phyloP scores from a whole-genome alignment of 2,329 filamentous ascomycete genomes.

The Hypoxylon sp. region DNA sequence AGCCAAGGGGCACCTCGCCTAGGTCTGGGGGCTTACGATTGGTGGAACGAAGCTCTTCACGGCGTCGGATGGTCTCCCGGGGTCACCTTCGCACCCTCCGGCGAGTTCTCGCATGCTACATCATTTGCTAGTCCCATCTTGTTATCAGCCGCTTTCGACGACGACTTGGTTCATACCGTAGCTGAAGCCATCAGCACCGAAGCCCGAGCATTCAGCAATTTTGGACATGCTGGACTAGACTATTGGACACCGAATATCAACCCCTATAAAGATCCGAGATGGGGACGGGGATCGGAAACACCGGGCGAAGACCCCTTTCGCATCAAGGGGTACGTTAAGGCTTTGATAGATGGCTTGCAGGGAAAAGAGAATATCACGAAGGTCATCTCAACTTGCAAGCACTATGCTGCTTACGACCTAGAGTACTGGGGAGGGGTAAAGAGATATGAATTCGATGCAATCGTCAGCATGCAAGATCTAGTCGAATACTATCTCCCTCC shows the following conservation, averaged over 20 bases:
- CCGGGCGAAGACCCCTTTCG: slow-evolving; percentile 57
- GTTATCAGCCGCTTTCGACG: slow-evolving; percentile 55
- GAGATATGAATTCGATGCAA: slow-evolving; percentile 69
- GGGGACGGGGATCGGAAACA: slow-evolving; percentile 52
- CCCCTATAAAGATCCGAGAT: slow-evolving; percentile 50
- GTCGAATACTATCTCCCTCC: slow-evolving; percentile 77
- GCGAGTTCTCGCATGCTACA: slow-evolving; percentile 52
- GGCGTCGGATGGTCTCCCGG: slow-evolving; percentile 70
- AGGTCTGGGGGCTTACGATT: slow-evolving; percentile 71
- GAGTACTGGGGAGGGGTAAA: slow-evolving; percentile 61
- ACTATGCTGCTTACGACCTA: slow-evolving; percentile 71
- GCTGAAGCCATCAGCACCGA: slow-evolving; percentile 52
- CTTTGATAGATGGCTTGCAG: slow-evolving; percentile 69
- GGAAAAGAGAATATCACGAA: slow-evolving; percentile 54
- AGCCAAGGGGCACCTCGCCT: slow-evolving; percentile 67
- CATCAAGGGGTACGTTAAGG: slow-evolving; percentile 65
- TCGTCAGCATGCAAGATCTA: slow-evolving; percentile 72
- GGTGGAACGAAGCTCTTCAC: slow-evolving; percentile 75
- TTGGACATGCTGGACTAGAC: slow-evolving; percentile 50
- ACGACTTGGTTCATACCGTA: slow-evolving; percentile 50
- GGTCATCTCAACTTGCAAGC: slow-evolving; percentile 71
- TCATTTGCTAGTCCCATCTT: slow-evolving; percentile 54
- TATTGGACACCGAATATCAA: slow-evolving; percentile 53
- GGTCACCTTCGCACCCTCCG: slow-evolving; percentile 46
- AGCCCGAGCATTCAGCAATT: slow-evolving; percentile 54